Base-by-base conservation (phyloP, 2,329 filamentous ascomycete species). In the Sporothrix phasma region DNA sequence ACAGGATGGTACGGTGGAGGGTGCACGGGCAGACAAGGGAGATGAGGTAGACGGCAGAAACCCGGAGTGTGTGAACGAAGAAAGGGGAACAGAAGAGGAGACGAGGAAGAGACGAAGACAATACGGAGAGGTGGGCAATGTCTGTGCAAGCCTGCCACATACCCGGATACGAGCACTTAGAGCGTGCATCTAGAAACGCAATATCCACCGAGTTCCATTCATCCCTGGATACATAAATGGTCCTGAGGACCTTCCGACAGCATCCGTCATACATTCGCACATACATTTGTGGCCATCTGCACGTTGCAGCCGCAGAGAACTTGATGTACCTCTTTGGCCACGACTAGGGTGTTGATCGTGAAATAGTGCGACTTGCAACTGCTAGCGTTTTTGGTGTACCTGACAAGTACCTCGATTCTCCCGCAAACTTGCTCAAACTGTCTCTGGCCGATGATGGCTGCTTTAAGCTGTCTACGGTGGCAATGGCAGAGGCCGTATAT, bases 351-450 rank as follows among this genome's bases (percentile, higher is more conserved):
- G 43, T 4, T 26, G 19, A 7, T 11, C 24, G 34, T 29, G 22
- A 47, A 19, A 15, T 10, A 1, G 43, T 19, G 45, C 41, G 60
- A 65, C 58, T 49, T 61, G 22, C 3, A 10, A 19, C 49, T 49
- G 17, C 31, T 49, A 41, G 58, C 22, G 17, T 11, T 61, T 64
- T 54, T 37, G 47, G 46, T 61, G 58, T 22, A n/a, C 13, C 11
- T 29, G 10, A 13, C 17, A 64, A 47, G 63, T 64, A 64, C 41
- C 39, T 43, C 5, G 29, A 24, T 59, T 66, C 56, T 46, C 10
- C 22, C 65, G 65, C 65, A 68, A 68, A 66, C 65, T 61, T 68
- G 67, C 67, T 68, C 67, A 67, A 66, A 68, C 39, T 24, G 34
- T 66, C 65, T 68, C 66, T 45, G 11, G 17, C 49, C 34, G 7